Evolutionary conservation across 73 alveolate species (phyloP), one percentile per base, ranked within the genome.

Genomic region (Effrenium voratum): DNA sequence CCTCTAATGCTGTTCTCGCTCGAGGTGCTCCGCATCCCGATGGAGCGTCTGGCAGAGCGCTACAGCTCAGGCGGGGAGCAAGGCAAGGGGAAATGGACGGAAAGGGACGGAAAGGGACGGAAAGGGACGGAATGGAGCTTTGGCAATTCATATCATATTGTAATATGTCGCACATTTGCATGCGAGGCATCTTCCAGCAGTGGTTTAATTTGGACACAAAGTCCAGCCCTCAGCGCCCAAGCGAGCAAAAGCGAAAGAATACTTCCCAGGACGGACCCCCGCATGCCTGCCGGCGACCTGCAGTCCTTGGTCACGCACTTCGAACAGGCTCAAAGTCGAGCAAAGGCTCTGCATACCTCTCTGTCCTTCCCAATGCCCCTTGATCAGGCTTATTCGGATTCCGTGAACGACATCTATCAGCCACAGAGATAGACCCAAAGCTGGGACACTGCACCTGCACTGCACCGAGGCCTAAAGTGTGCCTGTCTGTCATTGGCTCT

Each of bases 171-270:
- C 63, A 43, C 43, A 16, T 16, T n/a, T n/a, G n/a, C n/a, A n/a
- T n/a, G n/a, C 50, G 59, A 91, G 98, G 98, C 70, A 75, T 93
- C 73, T 93, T 93, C 72, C 98, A 93, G 92, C 98, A 93, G 98
- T 93, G 98, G 98, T 93, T 93, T 93, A 93, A 93, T 93, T 70
- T 93, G 52, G 98, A 93, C 86, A 57, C 93, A 47, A 91, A 72
- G 98, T 5, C 12, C 49, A 50, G 41, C 73, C 24, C 88, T 24
- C 44, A 70, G 98, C 28, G 49, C 41, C 22, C 63, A 24, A 24
- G 94, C 38, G 19, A 8, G n/a, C n/a, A n/a, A n/a, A n/a, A n/a
- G n/a, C n/a, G 66, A 47, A 30, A 43, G 40, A 40, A 41, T 66
- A 22, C 8, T 32, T 32, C 2, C 2, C 6, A 91, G 98, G 98